A percentile compares a stretch with the other conserved stretches of the same genome.
Conservation (phyloP, 371 early-diverging fungal species). For the Mortierella sp. region DNA sequence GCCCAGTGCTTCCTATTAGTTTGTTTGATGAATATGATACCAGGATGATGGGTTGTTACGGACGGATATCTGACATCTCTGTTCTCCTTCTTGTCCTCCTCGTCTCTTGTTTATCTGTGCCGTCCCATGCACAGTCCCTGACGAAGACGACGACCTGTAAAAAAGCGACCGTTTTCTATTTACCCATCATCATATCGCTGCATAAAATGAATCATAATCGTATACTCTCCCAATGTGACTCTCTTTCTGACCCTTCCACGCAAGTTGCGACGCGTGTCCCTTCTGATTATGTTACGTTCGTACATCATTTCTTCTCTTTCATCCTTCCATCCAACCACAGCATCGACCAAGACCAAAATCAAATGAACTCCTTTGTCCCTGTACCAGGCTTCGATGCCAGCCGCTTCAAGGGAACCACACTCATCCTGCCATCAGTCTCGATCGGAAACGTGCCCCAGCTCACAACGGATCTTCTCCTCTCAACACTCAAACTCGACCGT, state of each 20-base stretch:
- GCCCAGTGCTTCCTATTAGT: not conserved
- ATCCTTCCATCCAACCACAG: not conserved
- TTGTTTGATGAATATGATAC: not conserved
- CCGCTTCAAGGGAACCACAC: conserved; percentile 57
- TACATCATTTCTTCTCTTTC: not conserved
- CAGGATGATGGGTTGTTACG: not conserved
- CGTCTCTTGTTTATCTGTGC: not conserved
- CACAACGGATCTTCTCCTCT: conserved; percentile 74
- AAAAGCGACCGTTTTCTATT: too few relatives aligned
- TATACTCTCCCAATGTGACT: too few relatives aligned
- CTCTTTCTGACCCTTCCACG: not conserved
- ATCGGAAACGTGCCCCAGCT: conserved; percentile 87
- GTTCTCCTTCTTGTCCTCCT: not conserved
- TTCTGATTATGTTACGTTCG: not conserved
- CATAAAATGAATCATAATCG: too few relatives aligned
- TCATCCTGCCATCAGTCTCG: conserved; percentile 77
- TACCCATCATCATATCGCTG: too few relatives aligned
- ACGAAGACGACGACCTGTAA: conserved; percentile 53
- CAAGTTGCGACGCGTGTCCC: not conserved
- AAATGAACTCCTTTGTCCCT: conserved; percentile 61
- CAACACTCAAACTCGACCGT: conserved; percentile 71
- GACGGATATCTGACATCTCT: not conserved
- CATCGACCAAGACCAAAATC: not conserved
- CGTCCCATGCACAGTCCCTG: too few relatives aligned
- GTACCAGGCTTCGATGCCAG: conserved; percentile 55